A percentile compares a stretch with the other conserved stretches of the same genome.
Evolutionary conservation across 768 basidiomycete genomes (phyloP).

Genomic region (Tephrocybe sp.): DNA sequence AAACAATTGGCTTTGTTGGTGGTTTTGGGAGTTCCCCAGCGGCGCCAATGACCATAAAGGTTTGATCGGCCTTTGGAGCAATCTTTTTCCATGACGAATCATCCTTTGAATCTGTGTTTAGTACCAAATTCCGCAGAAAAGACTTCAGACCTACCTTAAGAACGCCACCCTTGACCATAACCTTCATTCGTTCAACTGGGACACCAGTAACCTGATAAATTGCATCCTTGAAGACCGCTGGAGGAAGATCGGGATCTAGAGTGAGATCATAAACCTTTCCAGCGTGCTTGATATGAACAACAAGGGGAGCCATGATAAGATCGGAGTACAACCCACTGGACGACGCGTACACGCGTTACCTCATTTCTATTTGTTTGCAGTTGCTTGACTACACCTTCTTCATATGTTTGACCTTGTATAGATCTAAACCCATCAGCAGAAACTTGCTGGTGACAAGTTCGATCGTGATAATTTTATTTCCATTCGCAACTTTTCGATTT

Average conservation of each 20-base stretch:
- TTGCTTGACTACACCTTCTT: slow-evolving; percentile 10
- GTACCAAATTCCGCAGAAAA: not conserved
- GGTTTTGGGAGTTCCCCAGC: slow-evolving; percentile 91
- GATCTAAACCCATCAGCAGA: slow-evolving; percentile 15
- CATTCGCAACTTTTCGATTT: not conserved
- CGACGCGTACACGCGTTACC: slow-evolving; percentile 23
- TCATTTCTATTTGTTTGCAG: slow-evolving; percentile 7
- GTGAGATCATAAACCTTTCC: slow-evolving; percentile 74
- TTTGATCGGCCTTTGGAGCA: slow-evolving; percentile 81
- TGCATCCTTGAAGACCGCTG: slow-evolving; percentile 76
- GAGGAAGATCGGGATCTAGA: slow-evolving; percentile 72
- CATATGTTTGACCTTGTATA: slow-evolving; percentile 10
- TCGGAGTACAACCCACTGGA: slow-evolving; percentile 5
- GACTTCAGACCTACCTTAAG: slow-evolving; percentile 64
- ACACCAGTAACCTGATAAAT: slow-evolving; percentile 84
- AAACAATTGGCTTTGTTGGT: slow-evolving; percentile 74
- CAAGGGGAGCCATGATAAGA: slow-evolving; percentile 57
- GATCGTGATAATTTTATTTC: slow-evolving; percentile 17
- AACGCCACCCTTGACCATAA: slow-evolving; percentile 91
- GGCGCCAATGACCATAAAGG: slow-evolving; percentile 91
- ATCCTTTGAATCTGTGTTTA: slow-evolving; percentile 48
- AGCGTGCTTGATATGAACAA: slow-evolving; percentile 88
- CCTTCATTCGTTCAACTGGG: slow-evolving; percentile 91
- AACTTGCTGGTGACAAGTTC: not conserved
- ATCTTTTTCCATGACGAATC: slow-evolving; percentile 87